Evolutionary conservation across 495 filamentous ascomycete genomes (phyloP), one percentile per base, ranked within the genome.

Genomic region (Penicillium roqueforti): DNA sequence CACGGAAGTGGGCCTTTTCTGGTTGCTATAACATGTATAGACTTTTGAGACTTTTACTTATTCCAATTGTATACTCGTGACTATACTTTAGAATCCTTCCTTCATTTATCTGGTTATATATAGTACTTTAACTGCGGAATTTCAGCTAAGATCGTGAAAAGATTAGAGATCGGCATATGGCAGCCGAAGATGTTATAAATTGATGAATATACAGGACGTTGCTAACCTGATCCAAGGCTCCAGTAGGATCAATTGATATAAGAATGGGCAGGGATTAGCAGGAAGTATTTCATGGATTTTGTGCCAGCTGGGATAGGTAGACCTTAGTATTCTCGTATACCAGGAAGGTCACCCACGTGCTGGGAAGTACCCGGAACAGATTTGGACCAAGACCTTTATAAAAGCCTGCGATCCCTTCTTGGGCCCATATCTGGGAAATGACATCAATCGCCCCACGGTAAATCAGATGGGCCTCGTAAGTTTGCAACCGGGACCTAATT

Each of bases 281-380:
- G 6, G 20, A n/a, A 25, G 20, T 26, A n/a, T 26, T 16, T 13
- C 4, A 47, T 32, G 43, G 14, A 20, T 22, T 26, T 36, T 19
- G 22, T 0, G 23, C 32, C 8, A 70, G 36, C 28, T 37, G 44
- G 0, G 68, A 56, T 55, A 75, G 19, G 56, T 66, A 63, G n/a
- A 54, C 76, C 73, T 84, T 92, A 50, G 83, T 86, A 72, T 97
- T 97, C 76, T 98, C 93, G 71, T 97, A 97, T 42, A 97, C 91
- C 60, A 98, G 68, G 67, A 98, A 97, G n/a, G 92, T 97, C 38
- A 96, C 88, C 83, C 93, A 96, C 13, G 92, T 97, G 47, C 90
- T 90, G 13, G 93, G 93, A 66, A 98, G 67, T 41, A 97, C 93
- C 51, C 92, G 82, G 51, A 95, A 71, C 37, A 96, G 76, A 55